These are phyloP conservation scores for Termitomyces sp. DNA, from an alignment of 768 basidiomycete genomes.

Conservation along the genomic window DNA sequence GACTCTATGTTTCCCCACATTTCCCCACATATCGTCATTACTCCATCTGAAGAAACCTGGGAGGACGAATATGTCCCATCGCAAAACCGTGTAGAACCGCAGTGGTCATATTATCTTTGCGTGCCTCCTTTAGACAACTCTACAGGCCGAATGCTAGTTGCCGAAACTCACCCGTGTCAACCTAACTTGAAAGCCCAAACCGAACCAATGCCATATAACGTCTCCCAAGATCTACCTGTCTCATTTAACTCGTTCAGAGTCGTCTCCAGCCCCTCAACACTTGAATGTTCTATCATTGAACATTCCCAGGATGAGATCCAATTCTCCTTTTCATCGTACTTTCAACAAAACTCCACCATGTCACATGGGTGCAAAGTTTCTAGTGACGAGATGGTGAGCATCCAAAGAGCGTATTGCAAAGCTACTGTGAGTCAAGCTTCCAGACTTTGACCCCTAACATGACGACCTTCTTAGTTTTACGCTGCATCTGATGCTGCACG, in stretches of 20 bases:
- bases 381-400: constrained; percentile 23
- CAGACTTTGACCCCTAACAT: constrained; percentile 1
- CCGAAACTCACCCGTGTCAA: background rate
- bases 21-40: constrained; percentile 49
- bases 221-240: constrained; percentile 1
- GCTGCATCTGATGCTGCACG: constrained; percentile 31
- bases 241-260: background rate
- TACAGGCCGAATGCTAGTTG: constrained; percentile 1
- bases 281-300: constrained; percentile 23
- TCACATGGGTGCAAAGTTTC: constrained; percentile 23
- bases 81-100: constrained; percentile 30
- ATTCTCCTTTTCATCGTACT: background rate
- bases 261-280: constrained; percentile 16
- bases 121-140: constrained; percentile 24
- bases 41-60: constrained; percentile 33
- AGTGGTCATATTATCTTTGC: constrained; percentile 26
- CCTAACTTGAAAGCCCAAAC: background rate
- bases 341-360: constrained; percentile 1
- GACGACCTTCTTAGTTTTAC: constrained; percentile 27
- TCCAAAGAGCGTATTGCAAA: constrained; percentile 33
- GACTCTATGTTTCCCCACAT: constrained; percentile 34
- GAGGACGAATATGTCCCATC: constrained; percentile 28
- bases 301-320: background rate
- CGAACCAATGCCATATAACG: background rate
- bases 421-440: constrained; percentile 27